phyloP scores from a whole-genome alignment of 306 rosid genomes.

The Cyclanthera cordifolia region DNA sequence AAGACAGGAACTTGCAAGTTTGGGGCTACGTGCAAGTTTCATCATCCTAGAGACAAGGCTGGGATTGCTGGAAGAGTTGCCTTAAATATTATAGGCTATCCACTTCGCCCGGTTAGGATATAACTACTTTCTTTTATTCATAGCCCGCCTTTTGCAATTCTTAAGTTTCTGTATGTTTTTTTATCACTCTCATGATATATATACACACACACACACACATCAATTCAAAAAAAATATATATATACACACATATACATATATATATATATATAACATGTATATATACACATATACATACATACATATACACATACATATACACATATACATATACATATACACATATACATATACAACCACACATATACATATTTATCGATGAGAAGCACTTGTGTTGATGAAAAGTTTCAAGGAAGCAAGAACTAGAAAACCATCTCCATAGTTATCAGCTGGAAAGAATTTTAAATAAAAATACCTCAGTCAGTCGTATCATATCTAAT shows the following conservation, averaged over 20 bases:
- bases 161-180: background rate
- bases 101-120: conserved; percentile 79
- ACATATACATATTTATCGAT: too few species aligned
- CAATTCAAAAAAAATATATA: too few species aligned
- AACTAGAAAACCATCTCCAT: background rate
- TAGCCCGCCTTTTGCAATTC: background rate
- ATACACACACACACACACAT: too few species aligned
- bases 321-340: too few species aligned
- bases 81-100: conserved; percentile 81
- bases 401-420: background rate
- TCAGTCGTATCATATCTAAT: background rate
- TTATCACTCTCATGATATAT: background rate
- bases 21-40: conserved; percentile 97
- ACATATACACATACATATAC: too few species aligned
- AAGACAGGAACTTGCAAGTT: conserved; percentile 98
- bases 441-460: background rate
- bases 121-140: conserved; percentile 16
- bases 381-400: background rate
- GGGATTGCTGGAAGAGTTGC: conserved; percentile 93
- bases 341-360: too few species aligned
- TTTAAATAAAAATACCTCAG: background rate
- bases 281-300: too few species aligned
- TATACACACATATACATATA: too few species aligned
- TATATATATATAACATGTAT: too few species aligned
- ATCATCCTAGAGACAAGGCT: conserved; percentile 93